phyloP scores from a whole-genome alignment of 1,139 yeast genomes.

The Debaryomycetaceae sp. region DNA sequence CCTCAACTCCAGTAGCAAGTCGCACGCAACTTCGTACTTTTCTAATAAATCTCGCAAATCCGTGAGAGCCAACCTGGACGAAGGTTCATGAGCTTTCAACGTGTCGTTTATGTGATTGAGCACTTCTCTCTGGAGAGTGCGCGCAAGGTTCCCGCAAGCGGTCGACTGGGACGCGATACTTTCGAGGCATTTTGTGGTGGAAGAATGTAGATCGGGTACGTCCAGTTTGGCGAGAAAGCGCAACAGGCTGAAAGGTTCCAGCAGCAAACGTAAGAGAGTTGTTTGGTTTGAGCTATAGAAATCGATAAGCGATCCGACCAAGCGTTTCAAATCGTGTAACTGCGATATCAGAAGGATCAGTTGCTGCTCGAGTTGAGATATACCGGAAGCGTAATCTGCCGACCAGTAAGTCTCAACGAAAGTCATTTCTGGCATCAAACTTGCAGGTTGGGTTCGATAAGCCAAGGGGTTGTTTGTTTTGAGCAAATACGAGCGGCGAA shows the following conservation, averaged over 20 bases:
- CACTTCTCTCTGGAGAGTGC: constrained; percentile 26
- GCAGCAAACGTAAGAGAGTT: constrained; percentile 17
- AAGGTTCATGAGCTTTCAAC: constrained; percentile 28
- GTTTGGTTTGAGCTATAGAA: constrained; percentile 29
- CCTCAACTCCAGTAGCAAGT: constrained; percentile 19
- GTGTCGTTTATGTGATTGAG: constrained; percentile 26
- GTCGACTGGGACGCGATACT: not conserved
- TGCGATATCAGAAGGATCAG: constrained; percentile 24
- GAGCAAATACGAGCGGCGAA: too few species aligned
- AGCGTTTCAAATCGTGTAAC: constrained; percentile 30
- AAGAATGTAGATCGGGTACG: not conserved
- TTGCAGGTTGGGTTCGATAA: too few species aligned
- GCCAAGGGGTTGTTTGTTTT: too few species aligned
- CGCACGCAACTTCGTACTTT: constrained; percentile 17
- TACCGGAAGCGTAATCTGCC: constrained; percentile 30
- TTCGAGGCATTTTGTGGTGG: not conserved
- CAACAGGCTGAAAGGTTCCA: constrained; percentile 13
- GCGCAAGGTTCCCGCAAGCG: constrained; percentile 12
- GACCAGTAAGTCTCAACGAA: constrained; percentile 28
- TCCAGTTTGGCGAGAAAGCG: not conserved
- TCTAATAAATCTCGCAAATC: constrained; percentile 15
- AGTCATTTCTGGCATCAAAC: not conserved
- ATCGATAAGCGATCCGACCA: constrained; percentile 29
- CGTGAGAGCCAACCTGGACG: constrained; percentile 14
- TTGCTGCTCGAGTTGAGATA: constrained; percentile 21